A percentile compares a stretch with the other conserved stretches of the same genome.
Evolutionary conservation across 495 filamentous ascomycete species (phyloP).

Genomic region (Penicillium malachiteum): DNA sequence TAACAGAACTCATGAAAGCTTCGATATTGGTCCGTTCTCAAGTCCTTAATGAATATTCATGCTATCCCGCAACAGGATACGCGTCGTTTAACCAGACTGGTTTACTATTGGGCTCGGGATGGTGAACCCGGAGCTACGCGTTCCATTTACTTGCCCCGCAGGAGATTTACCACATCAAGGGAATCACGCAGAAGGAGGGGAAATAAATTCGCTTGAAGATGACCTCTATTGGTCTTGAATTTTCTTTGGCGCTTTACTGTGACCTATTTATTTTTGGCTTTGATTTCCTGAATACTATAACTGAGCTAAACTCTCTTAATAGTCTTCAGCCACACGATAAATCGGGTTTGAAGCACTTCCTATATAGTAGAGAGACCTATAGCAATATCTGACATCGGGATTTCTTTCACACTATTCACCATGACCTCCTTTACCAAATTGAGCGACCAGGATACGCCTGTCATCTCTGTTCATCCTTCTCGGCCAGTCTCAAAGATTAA

Average conservation of each 20-base stretch:
- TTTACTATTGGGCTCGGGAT: not conserved
- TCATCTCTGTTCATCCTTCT: constrained; percentile 58
- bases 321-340: constrained; percentile 10
- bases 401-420: not conserved
- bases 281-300: not conserved
- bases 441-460: constrained; percentile 52
- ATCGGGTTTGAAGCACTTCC: not conserved
- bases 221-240: not conserved
- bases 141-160: constrained; percentile 19
- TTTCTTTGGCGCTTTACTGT: not conserved
- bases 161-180: constrained; percentile 29
- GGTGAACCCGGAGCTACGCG: not conserved
- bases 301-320: not conserved
- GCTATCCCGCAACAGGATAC: constrained; percentile 4
- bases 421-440: constrained; percentile 74
- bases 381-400: not conserved
- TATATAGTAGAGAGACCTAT: not conserved
- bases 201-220: constrained; percentile 4
- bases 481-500: constrained; percentile 67
- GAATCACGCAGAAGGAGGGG: not conserved
- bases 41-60: not conserved
- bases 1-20: not conserved
- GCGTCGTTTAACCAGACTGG: not conserved
- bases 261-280: constrained; percentile 1
- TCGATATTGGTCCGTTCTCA: too few relatives aligned